These are phyloP conservation scores for Dryas alaskensis DNA, from an alignment of 306 rosid genomes.

Conservation along the genomic window DNA sequence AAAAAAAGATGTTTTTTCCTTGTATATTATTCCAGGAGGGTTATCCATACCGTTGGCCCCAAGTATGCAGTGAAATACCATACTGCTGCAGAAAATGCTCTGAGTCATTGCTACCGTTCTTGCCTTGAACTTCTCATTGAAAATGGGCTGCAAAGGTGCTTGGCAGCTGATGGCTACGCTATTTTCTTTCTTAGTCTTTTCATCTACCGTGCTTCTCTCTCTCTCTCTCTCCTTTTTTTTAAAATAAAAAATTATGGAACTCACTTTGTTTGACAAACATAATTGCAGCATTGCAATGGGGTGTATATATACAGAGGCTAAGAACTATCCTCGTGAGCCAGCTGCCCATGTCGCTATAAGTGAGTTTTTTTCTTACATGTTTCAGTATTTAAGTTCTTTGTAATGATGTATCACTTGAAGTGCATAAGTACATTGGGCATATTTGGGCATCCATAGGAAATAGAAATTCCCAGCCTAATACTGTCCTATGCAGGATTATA, in stretches of 20 bases:
- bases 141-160: slow-evolving; percentile 76
- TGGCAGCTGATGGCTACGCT: slow-evolving; percentile 24
- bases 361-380: slow-evolving; percentile 46
- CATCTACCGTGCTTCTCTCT: not conserved
- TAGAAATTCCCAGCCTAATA: not conserved
- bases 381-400: slow-evolving; percentile 22
- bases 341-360: slow-evolving; percentile 99
- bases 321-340: slow-evolving; percentile 98
- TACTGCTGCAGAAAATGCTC: slow-evolving; percentile 97
- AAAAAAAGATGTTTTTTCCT: slow-evolving; percentile 5
- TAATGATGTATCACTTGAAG: slow-evolving; percentile 22
- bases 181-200: slow-evolving; percentile 21
- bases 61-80: slow-evolving; percentile 96
- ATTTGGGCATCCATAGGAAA: slow-evolving; percentile 14
- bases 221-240: slow-evolving; percentile 3
- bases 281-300: slow-evolving; percentile 89
- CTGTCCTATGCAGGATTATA: no score
- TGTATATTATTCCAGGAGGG: slow-evolving; percentile 56
- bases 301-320: slow-evolving; percentile 86
- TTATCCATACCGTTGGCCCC: slow-evolving; percentile 97
- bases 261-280: slow-evolving; percentile 28
- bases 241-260: slow-evolving; percentile 1
- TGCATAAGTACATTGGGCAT: slow-evolving; percentile 17
- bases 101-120: slow-evolving; percentile 97
- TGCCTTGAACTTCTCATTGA: slow-evolving; percentile 95